Conservation (phyloP, 2,329 filamentous ascomycete species). For the Epicoccum sorghinum region DNA sequence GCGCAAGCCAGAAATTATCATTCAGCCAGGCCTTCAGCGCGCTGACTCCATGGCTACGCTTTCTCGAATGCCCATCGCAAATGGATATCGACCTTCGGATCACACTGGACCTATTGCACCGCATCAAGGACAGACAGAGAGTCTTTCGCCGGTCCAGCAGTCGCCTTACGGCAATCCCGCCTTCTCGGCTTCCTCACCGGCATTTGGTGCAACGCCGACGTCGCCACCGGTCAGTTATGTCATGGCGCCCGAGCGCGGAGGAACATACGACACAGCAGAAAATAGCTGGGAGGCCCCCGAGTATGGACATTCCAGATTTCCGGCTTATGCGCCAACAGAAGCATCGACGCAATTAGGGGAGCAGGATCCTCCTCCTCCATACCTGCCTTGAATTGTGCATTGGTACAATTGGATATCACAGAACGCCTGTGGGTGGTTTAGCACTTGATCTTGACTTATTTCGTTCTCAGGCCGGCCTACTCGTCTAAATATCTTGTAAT, state of each 20-base stretch:
- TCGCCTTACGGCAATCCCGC: conserved; percentile 34
- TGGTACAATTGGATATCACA: too few relatives aligned
- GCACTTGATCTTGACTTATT: neutral
- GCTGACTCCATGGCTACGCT: conserved; percentile 42
- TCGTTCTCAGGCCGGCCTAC: neutral
- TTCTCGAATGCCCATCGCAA: conserved; percentile 44
- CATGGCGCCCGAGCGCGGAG: conserved; percentile 14
- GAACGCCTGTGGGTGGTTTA: neutral
- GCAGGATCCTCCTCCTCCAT: conserved; percentile 29
- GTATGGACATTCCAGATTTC: conserved; percentile 3
- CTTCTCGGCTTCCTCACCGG: conserved; percentile 38
- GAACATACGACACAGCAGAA: conserved; percentile 25
- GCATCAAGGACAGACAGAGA: conserved; percentile 17
- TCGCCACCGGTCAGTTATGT: conserved; percentile 25
- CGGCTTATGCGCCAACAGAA: conserved; percentile 24
- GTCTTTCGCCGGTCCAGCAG: conserved; percentile 21
- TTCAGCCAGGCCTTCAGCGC: conserved; percentile 39
- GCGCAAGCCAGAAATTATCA: conserved; percentile 31
- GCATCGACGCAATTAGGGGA: conserved; percentile 32
- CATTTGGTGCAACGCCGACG: conserved; percentile 30
- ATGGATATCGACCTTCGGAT: conserved; percentile 35
- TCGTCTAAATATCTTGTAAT: neutral
- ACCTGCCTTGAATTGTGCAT: conserved; percentile 9
- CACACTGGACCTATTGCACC: conserved; percentile 13
- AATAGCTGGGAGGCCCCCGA: conserved; percentile 39